Evolutionary conservation across 805 yeast species (phyloP).

Genomic region (Candida ulmi): DNA sequence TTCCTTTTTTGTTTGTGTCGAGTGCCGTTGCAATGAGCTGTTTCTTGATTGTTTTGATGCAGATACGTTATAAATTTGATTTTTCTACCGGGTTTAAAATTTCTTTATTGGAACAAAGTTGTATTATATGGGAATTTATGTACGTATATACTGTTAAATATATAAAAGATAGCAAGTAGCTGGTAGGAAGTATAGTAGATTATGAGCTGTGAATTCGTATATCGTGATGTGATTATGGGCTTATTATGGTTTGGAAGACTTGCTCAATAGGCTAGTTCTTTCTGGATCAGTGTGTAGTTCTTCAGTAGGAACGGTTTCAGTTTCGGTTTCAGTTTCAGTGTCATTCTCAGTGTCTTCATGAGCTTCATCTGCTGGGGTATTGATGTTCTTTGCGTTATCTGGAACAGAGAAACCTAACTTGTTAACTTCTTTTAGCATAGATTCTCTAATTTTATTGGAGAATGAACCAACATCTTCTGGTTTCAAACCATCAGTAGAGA

Average conservation of each 20-base stretch:
- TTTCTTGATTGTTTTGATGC: background rate
- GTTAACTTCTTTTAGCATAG: conserved; percentile 44
- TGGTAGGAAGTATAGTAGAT: too few species aligned
- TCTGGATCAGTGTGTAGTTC: conserved; percentile 11
- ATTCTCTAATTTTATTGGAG: conserved; percentile 45
- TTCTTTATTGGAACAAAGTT: too few species aligned
- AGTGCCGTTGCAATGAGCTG: background rate
- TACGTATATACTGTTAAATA: too few species aligned
- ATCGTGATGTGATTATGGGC: too few species aligned
- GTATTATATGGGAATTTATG: too few species aligned
- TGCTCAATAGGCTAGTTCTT: conserved; percentile 22
- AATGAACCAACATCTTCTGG: conserved; percentile 66
- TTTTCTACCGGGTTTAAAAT: too few species aligned
- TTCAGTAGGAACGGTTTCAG: conserved; percentile 21
- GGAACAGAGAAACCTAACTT: conserved; percentile 33
- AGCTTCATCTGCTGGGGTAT: background rate
- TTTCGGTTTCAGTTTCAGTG: conserved; percentile 6
- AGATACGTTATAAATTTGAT: too few species aligned
- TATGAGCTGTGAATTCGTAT: too few species aligned
- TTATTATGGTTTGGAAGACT: conserved; percentile 3
- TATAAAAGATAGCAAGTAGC: too few species aligned
- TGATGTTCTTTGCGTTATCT: background rate
- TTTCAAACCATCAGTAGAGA: conserved; percentile 62
- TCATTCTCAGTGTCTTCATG: too few species aligned
- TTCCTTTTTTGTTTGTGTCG: too few species aligned